Base-by-base conservation (phyloP, 2,329 filamentous ascomycete genomes). In the Penicillium aurantiogriseum region DNA sequence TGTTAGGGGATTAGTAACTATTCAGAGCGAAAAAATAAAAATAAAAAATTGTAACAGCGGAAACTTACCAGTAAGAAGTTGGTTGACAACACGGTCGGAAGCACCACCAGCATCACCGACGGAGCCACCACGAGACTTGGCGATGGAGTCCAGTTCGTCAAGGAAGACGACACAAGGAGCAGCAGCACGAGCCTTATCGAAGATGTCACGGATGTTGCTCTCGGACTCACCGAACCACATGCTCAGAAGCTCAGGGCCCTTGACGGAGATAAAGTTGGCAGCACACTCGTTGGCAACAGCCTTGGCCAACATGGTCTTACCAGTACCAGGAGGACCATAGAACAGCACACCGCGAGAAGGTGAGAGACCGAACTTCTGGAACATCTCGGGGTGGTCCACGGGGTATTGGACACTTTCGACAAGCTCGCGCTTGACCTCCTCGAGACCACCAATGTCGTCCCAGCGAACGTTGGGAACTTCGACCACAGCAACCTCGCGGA, bases 221-320 rank as follows among this genome's bases (percentile, higher is more conserved):
- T 99, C 95, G 54, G 94, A 99, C 82, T 99, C 94, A 88, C 94
- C 94, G 74, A 99, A 99, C 94, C 94, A 99, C 94, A 99, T 99
- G 77, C 92, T 97, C 70, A 99, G 86, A 71, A 99, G 84, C 78
- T 99, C 94, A 57, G 94, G 95, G 61, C 94, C 94, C 87, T 99
- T 99, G 79, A 99, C 89, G 40, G 94, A 99, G 75, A 99, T 97
- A 82, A 99, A 99, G 83, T 99, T 99, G 84, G 94, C 94, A 61
- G 94, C 90, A 74, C 92, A 97, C 83, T 99, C 94, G 80, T 97
- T 99, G 80, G 94, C 94, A 67, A 99, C 94, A 69, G 94, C 94
- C 86, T 99, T 99, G 75, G 94, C 94, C 81, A 99, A 89, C 83
- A 99, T 87, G 61, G 94, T 99, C 85, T 99, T 99, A 96, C 94